phyloP scores from a whole-genome alignment of 306 rosid species.

The Cucumis cinereus region DNA sequence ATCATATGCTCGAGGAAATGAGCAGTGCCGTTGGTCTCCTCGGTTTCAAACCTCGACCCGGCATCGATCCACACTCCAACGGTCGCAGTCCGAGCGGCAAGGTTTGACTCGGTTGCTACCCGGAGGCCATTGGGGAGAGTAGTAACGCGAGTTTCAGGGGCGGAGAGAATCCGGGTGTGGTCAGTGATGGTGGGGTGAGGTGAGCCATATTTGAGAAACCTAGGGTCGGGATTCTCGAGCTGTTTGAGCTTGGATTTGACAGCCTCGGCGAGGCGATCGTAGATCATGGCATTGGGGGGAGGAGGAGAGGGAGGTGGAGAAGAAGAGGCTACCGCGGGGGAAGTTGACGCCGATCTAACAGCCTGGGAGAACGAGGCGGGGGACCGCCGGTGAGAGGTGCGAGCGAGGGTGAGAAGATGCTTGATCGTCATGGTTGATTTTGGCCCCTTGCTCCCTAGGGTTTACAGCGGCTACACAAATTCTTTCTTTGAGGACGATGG shows the following conservation, averaged over 20 bases:
- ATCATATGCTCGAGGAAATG: conserved; percentile 96
- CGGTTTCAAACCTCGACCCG: conserved; percentile 85
- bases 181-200: conserved; percentile 54
- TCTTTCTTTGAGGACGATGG: not conserved
- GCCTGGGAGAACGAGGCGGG: conserved; percentile 16
- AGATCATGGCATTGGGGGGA: conserved; percentile 74
- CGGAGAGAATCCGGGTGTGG: conserved; percentile 59
- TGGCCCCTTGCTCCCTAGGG: conserved; percentile 29
- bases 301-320: conserved; percentile 44
- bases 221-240: conserved; percentile 73
- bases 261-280: conserved; percentile 75
- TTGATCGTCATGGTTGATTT: conserved; percentile 48
- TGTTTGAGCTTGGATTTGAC: conserved; percentile 53
- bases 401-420: conserved; percentile 56
- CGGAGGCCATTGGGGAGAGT: conserved; percentile 80
- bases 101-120: conserved; percentile 77
- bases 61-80: conserved; percentile 96
- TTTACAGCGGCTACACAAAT: conserved; percentile 15
- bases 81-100: conserved; percentile 51
- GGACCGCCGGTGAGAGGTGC: conserved; percentile 33
- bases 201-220: conserved; percentile 82
- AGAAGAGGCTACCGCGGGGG: conserved; percentile 30
- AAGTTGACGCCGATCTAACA: conserved; percentile 31
- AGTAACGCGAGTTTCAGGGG: conserved; percentile 79
- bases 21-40: conserved; percentile 84